These are phyloP conservation scores for Eutypella sp. DNA, from an alignment of 2,329 filamentous ascomycete genomes.

Conservation along the genomic window DNA sequence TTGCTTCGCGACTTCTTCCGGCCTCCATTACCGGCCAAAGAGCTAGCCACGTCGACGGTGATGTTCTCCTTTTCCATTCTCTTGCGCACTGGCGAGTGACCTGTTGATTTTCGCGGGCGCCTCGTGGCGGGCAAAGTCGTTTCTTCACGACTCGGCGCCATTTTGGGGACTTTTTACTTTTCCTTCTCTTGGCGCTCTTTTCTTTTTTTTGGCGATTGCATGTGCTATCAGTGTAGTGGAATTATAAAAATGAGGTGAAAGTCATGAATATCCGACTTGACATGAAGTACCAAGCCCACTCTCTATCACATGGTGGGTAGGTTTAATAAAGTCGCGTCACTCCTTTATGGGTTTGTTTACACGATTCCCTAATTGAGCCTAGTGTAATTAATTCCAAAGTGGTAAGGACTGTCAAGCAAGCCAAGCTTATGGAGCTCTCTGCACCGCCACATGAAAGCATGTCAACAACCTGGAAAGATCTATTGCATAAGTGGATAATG, in stretches of 20 bases:
- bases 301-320: neutral
- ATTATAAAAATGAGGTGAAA: neutral
- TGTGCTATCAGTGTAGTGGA: neutral
- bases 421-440: neutral
- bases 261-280: neutral
- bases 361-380: conserved; percentile 1
- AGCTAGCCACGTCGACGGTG: conserved; percentile 59
- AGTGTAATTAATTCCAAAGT: no score
- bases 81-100: conserved; percentile 49
- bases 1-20: conserved; percentile 81
- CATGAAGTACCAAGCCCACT: neutral
- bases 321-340: neutral
- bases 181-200: no score
- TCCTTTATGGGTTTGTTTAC: neutral
- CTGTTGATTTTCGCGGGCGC: conserved; percentile 68
- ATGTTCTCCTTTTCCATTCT: conserved; percentile 72
- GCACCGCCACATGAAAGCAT: neutral
- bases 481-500: no score
- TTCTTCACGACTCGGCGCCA: conserved; percentile 38
- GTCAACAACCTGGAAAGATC: no score
- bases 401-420: no score
- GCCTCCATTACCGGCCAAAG: conserved; percentile 39
- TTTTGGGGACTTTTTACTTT: no score
- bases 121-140: conserved; percentile 51
- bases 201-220: conserved; percentile 21